Evolutionary conservation across 495 filamentous ascomycete genomes (phyloP).

Genomic region (Rhizodiscina lignyota): DNA sequence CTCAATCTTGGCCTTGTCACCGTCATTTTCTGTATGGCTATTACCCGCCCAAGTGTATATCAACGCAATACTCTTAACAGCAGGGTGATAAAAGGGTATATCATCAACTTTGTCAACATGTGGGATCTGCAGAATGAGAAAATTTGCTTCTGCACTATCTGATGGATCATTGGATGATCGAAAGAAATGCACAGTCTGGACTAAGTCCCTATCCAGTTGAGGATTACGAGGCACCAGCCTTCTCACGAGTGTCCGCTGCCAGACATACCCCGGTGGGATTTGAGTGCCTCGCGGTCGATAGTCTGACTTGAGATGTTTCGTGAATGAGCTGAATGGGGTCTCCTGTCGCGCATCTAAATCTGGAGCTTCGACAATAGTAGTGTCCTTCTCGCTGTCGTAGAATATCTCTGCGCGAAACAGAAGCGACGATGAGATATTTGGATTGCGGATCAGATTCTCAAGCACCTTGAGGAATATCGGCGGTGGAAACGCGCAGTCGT

Average conservation of each 20-base stretch:
- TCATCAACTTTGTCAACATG: slow-evolving; percentile 43
- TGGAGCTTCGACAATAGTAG: slow-evolving; percentile 1
- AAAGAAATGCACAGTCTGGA: slow-evolving; percentile 68
- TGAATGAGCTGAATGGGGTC: slow-evolving; percentile 8
- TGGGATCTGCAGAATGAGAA: slow-evolving; percentile 63
- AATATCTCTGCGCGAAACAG: slow-evolving; percentile 80
- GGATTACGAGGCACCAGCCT: slow-evolving; percentile 69
- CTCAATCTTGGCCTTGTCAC: too few relatives aligned
- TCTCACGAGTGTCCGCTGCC: slow-evolving; percentile 48
- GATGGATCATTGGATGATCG: slow-evolving; percentile 5
- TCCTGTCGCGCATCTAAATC: not conserved
- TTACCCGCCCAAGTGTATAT: slow-evolving; percentile 37
- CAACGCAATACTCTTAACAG: slow-evolving; percentile 54
- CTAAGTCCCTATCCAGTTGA: slow-evolving; percentile 48
- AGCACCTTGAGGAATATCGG: slow-evolving; percentile 45
- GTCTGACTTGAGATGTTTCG: slow-evolving; percentile 17
- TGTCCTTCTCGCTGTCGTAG: slow-evolving; percentile 30
- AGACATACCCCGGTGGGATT: slow-evolving; percentile 27
- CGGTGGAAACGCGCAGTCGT: slow-evolving; percentile 37
- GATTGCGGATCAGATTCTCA: slow-evolving; percentile 62
- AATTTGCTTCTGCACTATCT: slow-evolving; percentile 16
- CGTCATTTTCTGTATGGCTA: not conserved
- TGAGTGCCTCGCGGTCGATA: slow-evolving; percentile 22
- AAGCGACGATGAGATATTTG: slow-evolving; percentile 69
- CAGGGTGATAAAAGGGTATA: slow-evolving; percentile 77